Conservation (phyloP, 768 basidiomycete species). For the Daedaleopsis sinensis region DNA sequence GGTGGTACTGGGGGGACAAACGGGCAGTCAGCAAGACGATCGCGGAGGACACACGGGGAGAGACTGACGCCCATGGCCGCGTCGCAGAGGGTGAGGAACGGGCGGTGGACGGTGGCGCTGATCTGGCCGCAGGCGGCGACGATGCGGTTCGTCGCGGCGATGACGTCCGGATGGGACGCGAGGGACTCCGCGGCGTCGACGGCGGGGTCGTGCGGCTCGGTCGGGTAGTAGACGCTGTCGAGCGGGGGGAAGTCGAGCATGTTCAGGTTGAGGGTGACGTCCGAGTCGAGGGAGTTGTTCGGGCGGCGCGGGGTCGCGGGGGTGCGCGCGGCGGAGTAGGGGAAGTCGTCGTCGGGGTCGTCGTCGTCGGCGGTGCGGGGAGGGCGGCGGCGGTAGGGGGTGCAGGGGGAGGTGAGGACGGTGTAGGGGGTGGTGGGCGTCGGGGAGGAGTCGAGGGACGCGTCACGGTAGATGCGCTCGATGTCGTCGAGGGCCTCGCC, state of each 20-base stretch:
- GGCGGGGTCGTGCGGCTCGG: slow-evolving; percentile 8
- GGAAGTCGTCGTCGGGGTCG: background rate
- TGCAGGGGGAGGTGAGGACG: slow-evolving; percentile 15
- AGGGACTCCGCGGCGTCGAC: slow-evolving; percentile 48
- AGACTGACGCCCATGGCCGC: slow-evolving; percentile 66
- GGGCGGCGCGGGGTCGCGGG: slow-evolving; percentile 14
- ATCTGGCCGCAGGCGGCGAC: slow-evolving; percentile 74
- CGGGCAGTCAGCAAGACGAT: background rate
- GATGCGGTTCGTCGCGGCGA: slow-evolving; percentile 62
- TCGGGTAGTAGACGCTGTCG: slow-evolving; percentile 28
- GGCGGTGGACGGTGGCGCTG: slow-evolving; percentile 62
- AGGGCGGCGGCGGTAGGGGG: slow-evolving; percentile 6
- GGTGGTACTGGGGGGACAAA: slow-evolving; percentile 57
- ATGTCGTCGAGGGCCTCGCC: slow-evolving; percentile 72
- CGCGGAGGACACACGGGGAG: background rate
- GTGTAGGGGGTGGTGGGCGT: slow-evolving; percentile 16
- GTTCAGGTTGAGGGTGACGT: background rate
- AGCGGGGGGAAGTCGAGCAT: slow-evolving; percentile 32
- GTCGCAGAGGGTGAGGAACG: slow-evolving; percentile 75
- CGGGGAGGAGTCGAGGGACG: slow-evolving; percentile 14
- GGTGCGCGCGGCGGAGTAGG: background rate
- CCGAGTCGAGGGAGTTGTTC: slow-evolving; percentile 9
- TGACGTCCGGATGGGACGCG: slow-evolving; percentile 60
- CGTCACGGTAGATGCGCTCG: slow-evolving; percentile 49
- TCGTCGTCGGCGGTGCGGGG: background rate